A percentile compares a stretch with the other conserved stretches of the same genome.
These are phyloP conservation scores for Fusarium udum DNA, from an alignment of 2,329 filamentous ascomycete genomes.

Conservation along the genomic window DNA sequence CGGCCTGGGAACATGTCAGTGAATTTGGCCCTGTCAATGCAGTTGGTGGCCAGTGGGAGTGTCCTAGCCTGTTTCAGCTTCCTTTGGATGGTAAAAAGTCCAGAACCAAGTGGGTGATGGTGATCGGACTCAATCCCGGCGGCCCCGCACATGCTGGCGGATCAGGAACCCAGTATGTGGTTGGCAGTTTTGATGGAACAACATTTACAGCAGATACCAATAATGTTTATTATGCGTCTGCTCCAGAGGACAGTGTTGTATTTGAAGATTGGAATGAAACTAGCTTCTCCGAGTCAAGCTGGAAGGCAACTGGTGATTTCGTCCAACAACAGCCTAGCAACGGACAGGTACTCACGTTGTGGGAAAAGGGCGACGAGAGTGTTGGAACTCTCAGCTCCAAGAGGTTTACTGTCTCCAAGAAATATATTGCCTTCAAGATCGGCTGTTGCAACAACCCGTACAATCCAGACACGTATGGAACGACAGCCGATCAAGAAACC, in stretches of 20 bases:
- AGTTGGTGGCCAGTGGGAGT: background rate
- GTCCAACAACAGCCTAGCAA: background rate
- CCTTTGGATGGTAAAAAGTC: background rate
- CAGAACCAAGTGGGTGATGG: background rate
- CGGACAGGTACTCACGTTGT: background rate
- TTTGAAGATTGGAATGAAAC: background rate
- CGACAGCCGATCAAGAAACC: background rate
- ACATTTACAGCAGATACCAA: background rate
- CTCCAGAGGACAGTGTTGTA: background rate
- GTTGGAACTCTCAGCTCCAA: background rate
- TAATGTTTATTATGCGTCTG: background rate
- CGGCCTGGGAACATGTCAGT: background rate
- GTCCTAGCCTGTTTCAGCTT: background rate
- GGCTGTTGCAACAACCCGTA: background rate
- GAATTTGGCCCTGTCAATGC: background rate
- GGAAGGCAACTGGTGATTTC: background rate
- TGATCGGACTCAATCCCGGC: background rate
- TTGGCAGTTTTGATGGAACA: background rate
- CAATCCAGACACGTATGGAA: background rate
- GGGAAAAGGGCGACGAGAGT: background rate
- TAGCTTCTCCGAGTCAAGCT: background rate
- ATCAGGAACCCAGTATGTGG: background rate
- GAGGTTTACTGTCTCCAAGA: background rate
- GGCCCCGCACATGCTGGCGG: background rate
- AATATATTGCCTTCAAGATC: background rate